These are phyloP conservation scores for Multifurca ochricompacta DNA, from an alignment of 768 basidiomycete genomes.

Conservation along the genomic window DNA sequence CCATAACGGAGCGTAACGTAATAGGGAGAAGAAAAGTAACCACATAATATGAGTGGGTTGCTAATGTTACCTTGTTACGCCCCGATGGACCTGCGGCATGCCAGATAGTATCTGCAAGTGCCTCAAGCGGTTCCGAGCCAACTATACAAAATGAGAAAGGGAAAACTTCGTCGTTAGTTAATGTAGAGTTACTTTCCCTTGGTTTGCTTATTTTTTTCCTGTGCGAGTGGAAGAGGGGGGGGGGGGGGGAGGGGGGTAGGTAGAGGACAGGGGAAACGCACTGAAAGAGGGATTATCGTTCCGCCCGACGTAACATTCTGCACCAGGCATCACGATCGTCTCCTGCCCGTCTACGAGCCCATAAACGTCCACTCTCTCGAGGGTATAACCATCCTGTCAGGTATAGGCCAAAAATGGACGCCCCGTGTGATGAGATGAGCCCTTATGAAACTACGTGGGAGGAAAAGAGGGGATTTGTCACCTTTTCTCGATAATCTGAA, in stretches of 20 bases:
- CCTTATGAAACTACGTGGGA: too few species aligned
- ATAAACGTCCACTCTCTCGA: conserved; percentile 71
- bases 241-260: not conserved
- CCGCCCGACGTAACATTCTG: conserved; percentile 81
- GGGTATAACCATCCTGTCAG: conserved; percentile 79
- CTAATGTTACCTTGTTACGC: conserved; percentile 83
- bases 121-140: conserved; percentile 71
- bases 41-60: too few species aligned
- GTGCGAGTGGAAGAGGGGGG: not conserved
- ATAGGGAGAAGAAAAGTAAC: too few species aligned
- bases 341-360: conserved; percentile 47
- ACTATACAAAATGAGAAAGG: conserved; percentile 36
- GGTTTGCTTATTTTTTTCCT: too few species aligned
- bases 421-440: too few species aligned
- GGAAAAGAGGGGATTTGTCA: conserved; percentile 19
- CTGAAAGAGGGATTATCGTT: conserved; percentile 86
- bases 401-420: too few species aligned
- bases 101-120: conserved; percentile 64
- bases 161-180: too few species aligned
- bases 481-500: conserved; percentile 79
- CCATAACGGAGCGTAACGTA: too few species aligned
- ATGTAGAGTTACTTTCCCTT: too few species aligned
- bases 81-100: conserved; percentile 80
- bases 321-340: conserved; percentile 48
- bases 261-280: conserved; percentile 30